Evolutionary conservation across 2,329 filamentous ascomycete species (phyloP).

Genomic region (Ramularia endophylla): DNA sequence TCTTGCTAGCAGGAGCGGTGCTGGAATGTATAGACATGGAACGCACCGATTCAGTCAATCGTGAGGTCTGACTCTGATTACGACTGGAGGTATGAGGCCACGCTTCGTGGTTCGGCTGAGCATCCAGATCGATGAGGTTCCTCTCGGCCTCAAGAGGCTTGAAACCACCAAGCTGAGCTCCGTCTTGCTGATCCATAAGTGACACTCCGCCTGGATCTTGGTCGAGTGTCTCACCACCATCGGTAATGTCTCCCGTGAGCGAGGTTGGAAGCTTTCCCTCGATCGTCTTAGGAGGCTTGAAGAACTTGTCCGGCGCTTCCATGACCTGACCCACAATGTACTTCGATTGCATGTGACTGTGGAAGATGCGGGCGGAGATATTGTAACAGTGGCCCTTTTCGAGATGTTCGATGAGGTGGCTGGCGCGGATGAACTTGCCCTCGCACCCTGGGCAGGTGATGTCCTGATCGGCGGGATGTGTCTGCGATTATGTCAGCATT

Average conservation of each 20-base stretch:
- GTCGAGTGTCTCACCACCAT: constrained; percentile 5
- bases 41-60: constrained; percentile 4
- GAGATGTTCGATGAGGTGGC: constrained; percentile 48
- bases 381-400: constrained; percentile 46
- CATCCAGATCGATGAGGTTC: constrained; percentile 7
- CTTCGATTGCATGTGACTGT: constrained; percentile 47
- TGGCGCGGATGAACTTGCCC: constrained; percentile 42
- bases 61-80: not conserved
- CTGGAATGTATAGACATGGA: constrained; percentile 7
- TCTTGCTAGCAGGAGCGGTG: not conserved
- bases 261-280: not conserved
- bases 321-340: constrained; percentile 38
- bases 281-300: no score
- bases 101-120: not conserved
- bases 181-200: constrained; percentile 14
- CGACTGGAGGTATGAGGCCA: constrained; percentile 1
- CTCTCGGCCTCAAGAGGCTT: constrained; percentile 11
- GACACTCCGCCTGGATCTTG: constrained; percentile 13
- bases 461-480: constrained; percentile 45
- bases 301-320: constrained; percentile 5
- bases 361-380: constrained; percentile 41
- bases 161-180: constrained; percentile 16
- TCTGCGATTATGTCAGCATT: constrained; percentile 1
- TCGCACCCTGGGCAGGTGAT: constrained; percentile 50
- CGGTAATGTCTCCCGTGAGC: constrained; percentile 1